Evolutionary conservation across 805 yeast species (phyloP).

Genomic region (Candida patagonica): DNA sequence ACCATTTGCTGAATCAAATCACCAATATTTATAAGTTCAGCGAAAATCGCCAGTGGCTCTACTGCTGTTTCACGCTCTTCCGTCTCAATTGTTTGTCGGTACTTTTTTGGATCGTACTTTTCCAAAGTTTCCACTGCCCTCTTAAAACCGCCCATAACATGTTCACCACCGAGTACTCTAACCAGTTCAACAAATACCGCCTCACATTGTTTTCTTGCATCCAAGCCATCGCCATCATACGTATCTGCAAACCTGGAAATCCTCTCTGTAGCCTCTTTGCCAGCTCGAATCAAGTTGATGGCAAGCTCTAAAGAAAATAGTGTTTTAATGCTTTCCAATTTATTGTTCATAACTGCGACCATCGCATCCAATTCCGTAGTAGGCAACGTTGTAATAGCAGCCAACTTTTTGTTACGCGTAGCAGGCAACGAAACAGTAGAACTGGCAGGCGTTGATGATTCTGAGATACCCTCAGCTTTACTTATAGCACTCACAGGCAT

Average conservation of each 20-base stretch:
- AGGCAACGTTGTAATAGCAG: slow-evolving; percentile 23
- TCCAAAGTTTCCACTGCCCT: slow-evolving; percentile 65
- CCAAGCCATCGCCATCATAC: slow-evolving; percentile 26
- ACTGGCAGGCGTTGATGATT: slow-evolving; percentile 2
- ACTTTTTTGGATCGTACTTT: slow-evolving; percentile 54
- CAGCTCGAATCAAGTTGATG: slow-evolving; percentile 57
- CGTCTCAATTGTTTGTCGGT: slow-evolving; percentile 21
- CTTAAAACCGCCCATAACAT: slow-evolving; percentile 75
- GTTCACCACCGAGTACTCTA: slow-evolving; percentile 55
- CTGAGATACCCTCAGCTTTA: neutral
- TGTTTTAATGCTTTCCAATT: slow-evolving; percentile 64
- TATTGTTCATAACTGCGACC: slow-evolving; percentile 64
- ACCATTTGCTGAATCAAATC: slow-evolving; percentile 89
- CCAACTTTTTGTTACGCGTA: neutral
- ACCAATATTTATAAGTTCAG: slow-evolving; percentile 86
- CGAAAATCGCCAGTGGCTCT: slow-evolving; percentile 80
- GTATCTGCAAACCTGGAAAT: slow-evolving; percentile 37
- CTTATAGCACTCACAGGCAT: slow-evolving; percentile 26
- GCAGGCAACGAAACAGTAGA: slow-evolving; percentile 6
- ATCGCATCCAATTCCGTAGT: slow-evolving; percentile 70
- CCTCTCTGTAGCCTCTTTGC: slow-evolving; percentile 54
- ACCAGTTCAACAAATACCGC: slow-evolving; percentile 63
- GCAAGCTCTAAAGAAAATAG: slow-evolving; percentile 77
- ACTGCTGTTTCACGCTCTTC: slow-evolving; percentile 29
- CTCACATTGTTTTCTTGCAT: slow-evolving; percentile 41